Conservation (phyloP, 83 land plant genomes). For the Thuja plicata region DNA sequence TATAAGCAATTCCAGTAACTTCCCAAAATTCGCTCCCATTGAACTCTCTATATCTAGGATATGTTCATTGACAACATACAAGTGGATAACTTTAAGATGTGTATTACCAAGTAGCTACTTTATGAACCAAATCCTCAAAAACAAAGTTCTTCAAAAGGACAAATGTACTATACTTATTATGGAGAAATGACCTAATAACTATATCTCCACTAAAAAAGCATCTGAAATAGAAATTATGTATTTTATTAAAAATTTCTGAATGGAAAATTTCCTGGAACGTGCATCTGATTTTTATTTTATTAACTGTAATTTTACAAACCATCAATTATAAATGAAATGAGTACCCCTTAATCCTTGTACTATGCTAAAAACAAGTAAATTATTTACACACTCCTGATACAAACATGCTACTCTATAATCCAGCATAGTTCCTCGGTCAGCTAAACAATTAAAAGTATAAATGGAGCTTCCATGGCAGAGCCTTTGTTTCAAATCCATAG, state of each 20-base stretch:
- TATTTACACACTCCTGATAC: too few relatives aligned
- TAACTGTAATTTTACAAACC: not conserved
- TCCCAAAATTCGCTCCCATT: not conserved
- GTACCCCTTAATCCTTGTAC: too few relatives aligned
- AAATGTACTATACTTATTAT: not conserved
- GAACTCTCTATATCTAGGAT: not conserved
- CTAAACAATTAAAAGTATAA: not conserved
- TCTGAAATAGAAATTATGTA: not conserved
- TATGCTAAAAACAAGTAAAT: too few relatives aligned
- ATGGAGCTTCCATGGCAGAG: not conserved
- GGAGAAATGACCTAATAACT: not conserved
- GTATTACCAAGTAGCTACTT: not conserved
- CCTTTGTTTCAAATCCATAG: not conserved
- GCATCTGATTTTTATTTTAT: not conserved
- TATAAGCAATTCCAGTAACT: not conserved
- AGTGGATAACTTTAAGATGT: not conserved
- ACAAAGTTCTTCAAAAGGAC: not conserved
- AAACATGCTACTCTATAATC: too few relatives aligned
- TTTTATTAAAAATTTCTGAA: not conserved
- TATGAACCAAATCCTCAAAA: not conserved
- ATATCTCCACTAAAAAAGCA: not conserved
- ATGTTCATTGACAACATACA: not conserved
- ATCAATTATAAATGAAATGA: too few relatives aligned
- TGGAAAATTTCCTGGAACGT: not conserved
- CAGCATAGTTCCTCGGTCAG: too few relatives aligned